Evolutionary conservation across 176 grass and related monocot genomes (phyloP), one percentile per base, ranked within the genome.

Genomic region (Eragrostis curvula): DNA sequence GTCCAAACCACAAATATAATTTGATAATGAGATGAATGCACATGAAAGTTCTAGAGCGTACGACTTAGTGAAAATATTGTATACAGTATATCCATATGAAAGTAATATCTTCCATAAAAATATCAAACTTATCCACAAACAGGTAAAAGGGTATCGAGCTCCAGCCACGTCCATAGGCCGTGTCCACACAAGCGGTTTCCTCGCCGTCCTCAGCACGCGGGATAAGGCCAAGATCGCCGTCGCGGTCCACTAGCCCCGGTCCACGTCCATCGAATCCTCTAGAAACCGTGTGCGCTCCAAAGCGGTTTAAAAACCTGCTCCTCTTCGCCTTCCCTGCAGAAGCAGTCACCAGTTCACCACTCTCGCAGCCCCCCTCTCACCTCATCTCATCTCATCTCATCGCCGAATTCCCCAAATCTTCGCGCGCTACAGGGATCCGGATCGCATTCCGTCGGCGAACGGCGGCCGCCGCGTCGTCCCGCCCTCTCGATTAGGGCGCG

Each of bases 231-330:
- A 52, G 45, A 42, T 30, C 12, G 5, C 32, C 20, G 51, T 21
- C 61, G 44, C 70, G 32, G 69, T 68, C 50, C n/a, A 50, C n/a
- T 28, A 20, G 51, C 51, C 18, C 36, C 32, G 2, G 58, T 78
- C 88, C 83, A 81, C 78, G 68, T 90, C 84, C 53, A 42, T 44
- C 18, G 84, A 86, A 68, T 45, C 17, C 49, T 90, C 79, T 58
- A 43, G 83, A 90, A 86, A 82, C 83, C 73, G 42, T 32, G 73
- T 81, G 27, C 48, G 9, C 11, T 17, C 12, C 12, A 18, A 27
- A 10, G 48, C 59, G 3, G 13, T 78, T 78, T 82, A 82, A 86
- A 89, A 79, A 68, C 50, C 42, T 11, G 20, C 30, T 59, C 41
- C 20, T 7, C 47, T 21, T n/a, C 4, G 5, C 55, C 4, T 25